Base-by-base conservation (phyloP, 768 basidiomycete species). In the Trametes cingulata region DNA sequence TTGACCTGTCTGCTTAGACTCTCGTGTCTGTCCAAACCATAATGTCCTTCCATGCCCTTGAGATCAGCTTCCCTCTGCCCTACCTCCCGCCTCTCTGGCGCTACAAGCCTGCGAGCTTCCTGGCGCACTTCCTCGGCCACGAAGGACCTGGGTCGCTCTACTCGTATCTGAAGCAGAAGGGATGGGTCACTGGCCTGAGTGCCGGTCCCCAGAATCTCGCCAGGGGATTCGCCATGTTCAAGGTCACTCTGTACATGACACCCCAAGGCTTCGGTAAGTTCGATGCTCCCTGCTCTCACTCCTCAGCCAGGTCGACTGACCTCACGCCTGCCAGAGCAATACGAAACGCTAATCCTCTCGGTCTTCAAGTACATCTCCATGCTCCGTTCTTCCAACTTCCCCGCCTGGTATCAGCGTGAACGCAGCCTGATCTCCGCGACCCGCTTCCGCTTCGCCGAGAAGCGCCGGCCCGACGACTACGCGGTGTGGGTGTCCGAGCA, bases 131-230 rank as follows among this genome's bases (percentile, higher is more conserved):
- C 68, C 74, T 94, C 33, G 95, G 95, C 0, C 93, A 98, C 69
- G 95, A 98, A 75, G 95, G 95, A 1, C 86, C 88, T 36, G 96
- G 96, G 1, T 98, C 96, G 0, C 75, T 98, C 29, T 82, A 91
- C 67, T 92, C 94, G 0, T 93, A 94, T 71, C 80, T 99, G 57
- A 98, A 96, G 76, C 79, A 80, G 62, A 90, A 88, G 68, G 91
- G 93, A 2, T 96, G 94, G 93, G 81, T 90, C 37, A 93, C 87
- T 27, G 78, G 79, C 13, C 76, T 98, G 50, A 84, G 81, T 55
- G 80, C 86, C 43, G 93, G 90, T 1, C 79, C 83, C 2, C 88
- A 90, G 65, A 76, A 79, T 35, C 80, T 92, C 6, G 91, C 83
- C 19, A 82, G 91, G 62, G 93, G 94, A 0, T 93, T 98, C 70